A percentile compares a stretch with the other conserved stretches of the same genome.
Evolutionary conservation across 768 basidiomycete genomes (phyloP).

Genomic region (Termitomyces titanicus): DNA sequence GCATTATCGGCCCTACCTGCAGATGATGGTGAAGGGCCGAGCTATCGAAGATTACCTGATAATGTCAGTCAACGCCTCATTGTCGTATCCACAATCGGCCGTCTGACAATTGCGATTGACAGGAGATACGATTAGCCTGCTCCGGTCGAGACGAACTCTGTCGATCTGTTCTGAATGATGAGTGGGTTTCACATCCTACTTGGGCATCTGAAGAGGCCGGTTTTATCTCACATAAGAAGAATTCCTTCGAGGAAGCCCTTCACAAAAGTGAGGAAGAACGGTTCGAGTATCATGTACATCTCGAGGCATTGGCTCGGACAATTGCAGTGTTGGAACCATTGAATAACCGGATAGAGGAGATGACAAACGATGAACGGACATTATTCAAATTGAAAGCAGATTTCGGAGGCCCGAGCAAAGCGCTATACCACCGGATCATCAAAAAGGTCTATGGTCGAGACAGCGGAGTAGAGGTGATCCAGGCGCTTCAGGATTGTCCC

Average conservation of each 20-base stretch:
- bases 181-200: constrained; percentile 98
- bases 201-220: constrained; percentile 97
- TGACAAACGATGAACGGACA: constrained; percentile 83
- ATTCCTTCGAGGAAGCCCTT: constrained; percentile 90
- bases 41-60: constrained; percentile 86
- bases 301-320: constrained; percentile 87
- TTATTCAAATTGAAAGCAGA: constrained; percentile 80
- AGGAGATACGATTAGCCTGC: constrained; percentile 90
- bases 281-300: constrained; percentile 94
- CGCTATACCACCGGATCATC: constrained; percentile 88
- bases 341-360: constrained; percentile 76
- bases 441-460: constrained; percentile 93
- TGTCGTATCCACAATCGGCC: background rate
- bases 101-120: constrained; percentile 11
- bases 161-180: constrained; percentile 93
- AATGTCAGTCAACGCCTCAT: constrained; percentile 56
- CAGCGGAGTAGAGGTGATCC: constrained; percentile 68
- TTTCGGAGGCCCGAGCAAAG: constrained; percentile 84
- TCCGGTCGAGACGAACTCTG: constrained; percentile 94
- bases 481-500: constrained; percentile 89
- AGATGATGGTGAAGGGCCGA: constrained; percentile 87
- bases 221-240: constrained; percentile 95
- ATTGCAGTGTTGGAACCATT: constrained; percentile 91
- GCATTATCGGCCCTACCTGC: constrained; percentile 74
- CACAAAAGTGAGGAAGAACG: constrained; percentile 98